Percentiles rank a stretch among this genome's conserved stretches.
These are phyloP conservation scores for Sphagnum tenellum DNA, from an alignment of 225 moss, liverwort and hornwort species.

Conservation along the genomic window DNA sequence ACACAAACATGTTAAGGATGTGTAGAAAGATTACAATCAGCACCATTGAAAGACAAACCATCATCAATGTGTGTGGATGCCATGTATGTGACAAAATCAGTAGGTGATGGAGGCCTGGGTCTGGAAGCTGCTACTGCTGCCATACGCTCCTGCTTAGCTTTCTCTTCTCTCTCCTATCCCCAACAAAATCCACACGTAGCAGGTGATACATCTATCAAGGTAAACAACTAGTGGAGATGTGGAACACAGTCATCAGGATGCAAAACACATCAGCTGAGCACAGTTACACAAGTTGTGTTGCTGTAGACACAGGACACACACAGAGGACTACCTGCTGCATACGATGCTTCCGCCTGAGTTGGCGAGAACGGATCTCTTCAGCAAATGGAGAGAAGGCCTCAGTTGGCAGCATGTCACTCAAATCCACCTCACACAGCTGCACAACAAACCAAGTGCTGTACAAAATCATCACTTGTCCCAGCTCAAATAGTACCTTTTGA, in stretches of 20 bases:
- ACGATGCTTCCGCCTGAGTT: slow-evolving; percentile 32
- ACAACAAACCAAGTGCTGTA: background rate
- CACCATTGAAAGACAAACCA: background rate
- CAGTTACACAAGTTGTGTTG: too few relatives aligned
- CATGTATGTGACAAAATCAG: slow-evolving; percentile 64
- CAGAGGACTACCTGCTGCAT: slow-evolving; percentile 19
- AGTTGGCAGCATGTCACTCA: slow-evolving; percentile 57
- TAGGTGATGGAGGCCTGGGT: slow-evolving; percentile 57
- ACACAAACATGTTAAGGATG: too few relatives aligned
- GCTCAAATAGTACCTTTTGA: too few relatives aligned
- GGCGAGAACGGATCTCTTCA: slow-evolving; percentile 80
- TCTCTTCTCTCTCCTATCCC: slow-evolving; percentile 57
- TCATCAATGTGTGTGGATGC: slow-evolving; percentile 44
- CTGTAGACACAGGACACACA: background rate
- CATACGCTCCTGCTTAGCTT: slow-evolving; percentile 62
- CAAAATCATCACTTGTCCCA: too few relatives aligned
- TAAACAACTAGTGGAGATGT: too few relatives aligned
- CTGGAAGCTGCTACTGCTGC: slow-evolving; percentile 47
- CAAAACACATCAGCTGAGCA: too few relatives aligned
- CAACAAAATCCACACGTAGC: slow-evolving; percentile 24
- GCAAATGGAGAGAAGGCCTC: slow-evolving; percentile 54
- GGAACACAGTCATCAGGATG: too few relatives aligned
- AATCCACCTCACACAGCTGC: slow-evolving; percentile 86
- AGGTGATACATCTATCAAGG: too few relatives aligned
- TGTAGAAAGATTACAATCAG: slow-evolving; percentile 26